Conservation (phyloP, 1,284 basidiomycete genomes). For the Cerrena zonata region DNA sequence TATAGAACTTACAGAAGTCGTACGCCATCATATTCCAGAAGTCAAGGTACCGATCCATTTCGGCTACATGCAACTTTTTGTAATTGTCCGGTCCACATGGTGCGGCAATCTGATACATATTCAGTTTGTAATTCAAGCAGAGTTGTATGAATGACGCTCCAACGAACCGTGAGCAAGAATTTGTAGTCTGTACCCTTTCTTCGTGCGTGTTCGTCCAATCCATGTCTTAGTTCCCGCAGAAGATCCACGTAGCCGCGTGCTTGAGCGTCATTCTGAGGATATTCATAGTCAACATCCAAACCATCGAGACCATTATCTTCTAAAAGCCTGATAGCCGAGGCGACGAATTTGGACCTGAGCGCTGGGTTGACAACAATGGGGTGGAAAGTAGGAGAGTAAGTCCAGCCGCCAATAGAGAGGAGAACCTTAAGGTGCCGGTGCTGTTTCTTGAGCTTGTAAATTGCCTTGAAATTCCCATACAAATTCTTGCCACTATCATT, state of each 20-base stretch:
- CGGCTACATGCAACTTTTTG: slow-evolving; percentile 66
- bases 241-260: slow-evolving; percentile 70
- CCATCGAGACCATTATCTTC: slow-evolving; percentile 70
- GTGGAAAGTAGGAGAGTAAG: slow-evolving; percentile 77
- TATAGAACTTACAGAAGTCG: slow-evolving; percentile 57
- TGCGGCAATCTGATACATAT: slow-evolving; percentile 65
- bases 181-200: slow-evolving; percentile 54
- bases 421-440: slow-evolving; percentile 82
- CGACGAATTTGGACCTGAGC: slow-evolving; percentile 71
- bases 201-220: slow-evolving; percentile 61
- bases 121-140: background rate
- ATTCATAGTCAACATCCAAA: slow-evolving; percentile 81
- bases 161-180: slow-evolving; percentile 70
- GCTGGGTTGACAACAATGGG: slow-evolving; percentile 63
- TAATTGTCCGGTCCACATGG: slow-evolving; percentile 90
- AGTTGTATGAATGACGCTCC: background rate
- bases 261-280: slow-evolving; percentile 66
- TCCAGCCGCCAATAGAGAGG: slow-evolving; percentile 88
- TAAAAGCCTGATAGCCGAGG: slow-evolving; percentile 70
- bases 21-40: slow-evolving; percentile 99
- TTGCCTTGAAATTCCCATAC: slow-evolving; percentile 91
- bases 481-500: slow-evolving; percentile 79
- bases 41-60: slow-evolving; percentile 85
- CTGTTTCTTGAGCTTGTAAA: slow-evolving; percentile 83
- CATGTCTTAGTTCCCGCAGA: slow-evolving; percentile 63